phyloP scores from a whole-genome alignment of 257 asterid genomes.

The Solanum microdontum region DNA sequence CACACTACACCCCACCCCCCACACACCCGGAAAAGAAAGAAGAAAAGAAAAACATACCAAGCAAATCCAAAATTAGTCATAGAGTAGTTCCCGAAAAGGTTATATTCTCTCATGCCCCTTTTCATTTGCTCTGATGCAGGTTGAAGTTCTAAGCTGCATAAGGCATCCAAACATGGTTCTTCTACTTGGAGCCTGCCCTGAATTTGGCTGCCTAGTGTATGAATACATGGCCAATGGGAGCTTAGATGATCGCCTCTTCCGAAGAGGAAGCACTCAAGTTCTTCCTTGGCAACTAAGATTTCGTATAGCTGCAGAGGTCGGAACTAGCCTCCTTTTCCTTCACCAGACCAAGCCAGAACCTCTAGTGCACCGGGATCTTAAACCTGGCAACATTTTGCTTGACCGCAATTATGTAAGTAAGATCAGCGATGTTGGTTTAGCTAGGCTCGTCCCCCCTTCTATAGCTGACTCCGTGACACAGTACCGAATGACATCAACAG shows the following conservation, averaged over 20 bases:
- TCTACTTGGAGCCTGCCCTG: slow-evolving; percentile 95
- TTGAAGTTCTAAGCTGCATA: slow-evolving; percentile 84
- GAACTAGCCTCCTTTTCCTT: slow-evolving; percentile 75
- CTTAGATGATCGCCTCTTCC: slow-evolving; percentile 71
- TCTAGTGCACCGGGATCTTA: slow-evolving; percentile 81
- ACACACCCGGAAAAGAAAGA: neutral
- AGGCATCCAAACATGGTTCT: slow-evolving; percentile 98
- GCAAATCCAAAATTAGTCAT: neutral
- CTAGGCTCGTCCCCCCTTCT: slow-evolving; percentile 88
- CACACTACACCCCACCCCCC: too few species aligned
- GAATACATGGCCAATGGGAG: slow-evolving; percentile 93
- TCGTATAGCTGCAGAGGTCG: slow-evolving; percentile 87
- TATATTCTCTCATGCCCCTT: neutral
- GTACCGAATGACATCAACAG: slow-evolving; percentile 87
- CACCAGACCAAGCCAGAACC: slow-evolving; percentile 95
- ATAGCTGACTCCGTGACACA: slow-evolving; percentile 86
- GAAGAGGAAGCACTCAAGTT: slow-evolving; percentile 50
- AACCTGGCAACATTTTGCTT: slow-evolving; percentile 78
- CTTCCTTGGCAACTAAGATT: slow-evolving; percentile 83
- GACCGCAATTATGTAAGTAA: slow-evolving; percentile 86
- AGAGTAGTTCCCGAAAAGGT: neutral
- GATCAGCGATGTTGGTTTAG: slow-evolving; percentile 87
- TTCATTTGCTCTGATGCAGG: slow-evolving; percentile 26
- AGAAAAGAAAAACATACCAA: neutral
- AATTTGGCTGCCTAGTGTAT: slow-evolving; percentile 85